Conservation (phyloP, 2,329 filamentous ascomycete species). For the Paracoccidioides lutzii region DNA sequence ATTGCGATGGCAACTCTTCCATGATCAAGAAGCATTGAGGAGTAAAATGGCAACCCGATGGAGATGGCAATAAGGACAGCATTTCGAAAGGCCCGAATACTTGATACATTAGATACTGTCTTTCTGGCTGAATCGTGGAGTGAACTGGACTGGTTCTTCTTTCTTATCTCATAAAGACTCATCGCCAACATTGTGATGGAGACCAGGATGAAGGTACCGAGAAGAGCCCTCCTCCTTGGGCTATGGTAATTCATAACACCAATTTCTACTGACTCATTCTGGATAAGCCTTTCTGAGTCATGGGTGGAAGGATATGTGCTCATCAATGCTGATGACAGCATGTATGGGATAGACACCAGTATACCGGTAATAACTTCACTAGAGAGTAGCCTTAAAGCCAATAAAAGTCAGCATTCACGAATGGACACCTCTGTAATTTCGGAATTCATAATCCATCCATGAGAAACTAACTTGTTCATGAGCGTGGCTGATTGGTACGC, state of each 20-base stretch:
- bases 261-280: background rate
- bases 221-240: background rate
- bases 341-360: background rate
- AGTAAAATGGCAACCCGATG: conserved; percentile 43
- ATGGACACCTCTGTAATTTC: too few relatives aligned
- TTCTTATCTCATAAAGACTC: conserved; percentile 10
- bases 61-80: conserved; percentile 27
- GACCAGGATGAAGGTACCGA: conserved; percentile 15
- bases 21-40: conserved; percentile 42
- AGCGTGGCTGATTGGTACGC: background rate
- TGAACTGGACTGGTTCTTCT: background rate
- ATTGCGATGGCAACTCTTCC: conserved; percentile 41
- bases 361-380: background rate
- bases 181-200: conserved; percentile 22
- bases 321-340: background rate
- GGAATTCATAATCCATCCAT: background rate
- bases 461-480: background rate
- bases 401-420: background rate
- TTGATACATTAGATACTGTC: conserved; percentile 13
- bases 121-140: background rate
- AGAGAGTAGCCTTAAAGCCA: background rate
- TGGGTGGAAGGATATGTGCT: background rate
- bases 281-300: background rate
- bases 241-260: background rate
- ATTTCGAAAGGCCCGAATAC: conserved; percentile 8